phyloP scores from a whole-genome alignment of 495 filamentous ascomycete species.

The Annulohypoxylon stygium region DNA sequence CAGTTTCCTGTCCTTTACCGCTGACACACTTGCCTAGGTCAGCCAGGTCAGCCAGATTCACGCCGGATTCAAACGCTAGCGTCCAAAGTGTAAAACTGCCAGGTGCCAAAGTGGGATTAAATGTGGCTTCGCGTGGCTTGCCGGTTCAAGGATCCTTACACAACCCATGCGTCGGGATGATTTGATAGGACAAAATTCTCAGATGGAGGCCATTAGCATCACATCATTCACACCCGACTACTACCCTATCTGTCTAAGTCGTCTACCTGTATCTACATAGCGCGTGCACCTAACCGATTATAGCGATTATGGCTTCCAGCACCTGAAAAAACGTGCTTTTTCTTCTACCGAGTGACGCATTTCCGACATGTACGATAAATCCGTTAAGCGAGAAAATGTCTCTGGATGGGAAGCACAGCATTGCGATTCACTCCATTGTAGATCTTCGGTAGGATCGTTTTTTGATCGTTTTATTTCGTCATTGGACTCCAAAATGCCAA shows the following conservation, averaged over 20 bases:
- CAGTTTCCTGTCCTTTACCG: conserved; percentile 3
- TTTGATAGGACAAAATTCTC: conserved; percentile 23
- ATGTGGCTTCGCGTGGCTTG: conserved; percentile 22
- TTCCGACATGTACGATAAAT: conserved; percentile 40
- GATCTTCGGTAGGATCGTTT: background rate
- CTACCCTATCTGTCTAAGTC: conserved; percentile 37
- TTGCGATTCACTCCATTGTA: conserved; percentile 9
- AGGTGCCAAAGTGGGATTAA: background rate
- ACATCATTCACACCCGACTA: conserved; percentile 38
- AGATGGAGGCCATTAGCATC: conserved; percentile 25
- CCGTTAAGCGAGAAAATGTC: conserved; percentile 32
- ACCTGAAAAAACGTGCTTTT: background rate
- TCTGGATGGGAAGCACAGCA: conserved; percentile 22
- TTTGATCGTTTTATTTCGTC: background rate
- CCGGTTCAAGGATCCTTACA: background rate
- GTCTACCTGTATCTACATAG: conserved; percentile 17
- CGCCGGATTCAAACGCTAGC: conserved; percentile 12
- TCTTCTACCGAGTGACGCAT: conserved; percentile 38
- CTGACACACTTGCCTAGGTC: conserved; percentile 1
- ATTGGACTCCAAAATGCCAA: background rate
- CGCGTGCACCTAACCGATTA: conserved; percentile 26
- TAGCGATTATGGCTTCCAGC: conserved; percentile 17
- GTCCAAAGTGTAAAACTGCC: background rate
- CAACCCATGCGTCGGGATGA: conserved; percentile 35
- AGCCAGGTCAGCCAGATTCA: too few species aligned